Conservation (phyloP, 805 yeast genomes). For the Candida sanyiensis region DNA sequence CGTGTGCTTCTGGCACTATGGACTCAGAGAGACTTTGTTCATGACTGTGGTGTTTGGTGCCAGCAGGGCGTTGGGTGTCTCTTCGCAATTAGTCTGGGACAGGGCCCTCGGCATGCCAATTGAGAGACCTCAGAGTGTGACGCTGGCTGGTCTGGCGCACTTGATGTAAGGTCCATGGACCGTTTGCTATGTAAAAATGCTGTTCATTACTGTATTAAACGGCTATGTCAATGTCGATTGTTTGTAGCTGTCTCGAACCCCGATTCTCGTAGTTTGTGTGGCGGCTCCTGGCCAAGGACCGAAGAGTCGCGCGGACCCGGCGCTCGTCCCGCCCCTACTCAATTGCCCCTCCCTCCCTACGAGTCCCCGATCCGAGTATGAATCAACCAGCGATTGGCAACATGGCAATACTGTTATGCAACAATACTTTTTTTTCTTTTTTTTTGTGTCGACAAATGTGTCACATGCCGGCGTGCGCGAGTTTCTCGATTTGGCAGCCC, state of each 20-base stretch:
- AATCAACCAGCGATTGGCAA: too few species aligned
- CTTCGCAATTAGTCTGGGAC: slow-evolving; percentile 76
- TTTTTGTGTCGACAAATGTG: slow-evolving; percentile 1
- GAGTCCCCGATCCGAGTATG: too few species aligned
- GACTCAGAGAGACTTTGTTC: slow-evolving; percentile 65
- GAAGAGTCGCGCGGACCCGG: too few species aligned
- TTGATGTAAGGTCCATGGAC: too few species aligned
- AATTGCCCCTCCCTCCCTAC: too few species aligned
- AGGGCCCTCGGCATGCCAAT: slow-evolving; percentile 72
- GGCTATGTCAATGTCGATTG: background rate
- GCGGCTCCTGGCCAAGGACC: too few species aligned
- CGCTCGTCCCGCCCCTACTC: too few species aligned
- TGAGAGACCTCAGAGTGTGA: slow-evolving; percentile 58
- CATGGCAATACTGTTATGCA: too few species aligned
- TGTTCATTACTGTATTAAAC: too few species aligned
- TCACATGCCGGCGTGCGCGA: slow-evolving; percentile 1
- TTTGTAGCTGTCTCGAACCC: too few species aligned
- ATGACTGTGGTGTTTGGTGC: slow-evolving; percentile 82
- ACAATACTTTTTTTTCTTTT: background rate
- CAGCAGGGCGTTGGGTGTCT: slow-evolving; percentile 73
- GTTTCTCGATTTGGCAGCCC: slow-evolving; percentile 2
- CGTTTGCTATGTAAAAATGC: too few species aligned
- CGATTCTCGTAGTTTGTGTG: too few species aligned
- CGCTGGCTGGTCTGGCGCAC: slow-evolving; percentile 15
- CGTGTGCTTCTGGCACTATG: slow-evolving; percentile 73